Percentiles rank a stretch among this genome's conserved stretches.
Evolutionary conservation across 2,329 filamentous ascomycete species (phyloP).

Genomic region (Ophiognomonia clavigignenti-juglandacearum): DNA sequence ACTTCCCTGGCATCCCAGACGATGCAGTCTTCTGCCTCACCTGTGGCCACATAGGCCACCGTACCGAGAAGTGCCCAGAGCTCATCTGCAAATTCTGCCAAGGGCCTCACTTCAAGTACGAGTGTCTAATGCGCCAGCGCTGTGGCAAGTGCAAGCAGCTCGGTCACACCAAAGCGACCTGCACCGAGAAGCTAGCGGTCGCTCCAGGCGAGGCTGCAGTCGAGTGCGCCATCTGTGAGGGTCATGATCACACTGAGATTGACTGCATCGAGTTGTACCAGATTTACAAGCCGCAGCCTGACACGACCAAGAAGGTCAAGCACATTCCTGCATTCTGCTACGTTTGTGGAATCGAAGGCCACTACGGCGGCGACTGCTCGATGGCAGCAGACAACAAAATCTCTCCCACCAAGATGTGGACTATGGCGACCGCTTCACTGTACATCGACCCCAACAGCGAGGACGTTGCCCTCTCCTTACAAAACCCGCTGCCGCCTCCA

Average conservation of each 20-base stretch:
- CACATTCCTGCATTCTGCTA: conserved; percentile 50
- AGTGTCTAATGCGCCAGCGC: conserved; percentile 45
- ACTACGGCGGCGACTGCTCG: conserved; percentile 54
- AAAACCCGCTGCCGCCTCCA: conserved; percentile 9
- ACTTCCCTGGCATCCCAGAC: conserved; percentile 46
- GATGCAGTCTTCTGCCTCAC: conserved; percentile 43
- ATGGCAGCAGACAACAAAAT: conserved; percentile 15
- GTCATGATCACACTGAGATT: conserved; percentile 51
- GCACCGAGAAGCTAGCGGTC: conserved; percentile 50
- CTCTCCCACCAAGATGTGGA: conserved; percentile 42
- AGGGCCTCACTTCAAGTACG: conserved; percentile 41
- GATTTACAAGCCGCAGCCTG: conserved; percentile 40
- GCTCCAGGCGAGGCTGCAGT: conserved; percentile 35
- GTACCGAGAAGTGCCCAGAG: conserved; percentile 37
- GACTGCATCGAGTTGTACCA: conserved; percentile 59
- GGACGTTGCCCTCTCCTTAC: conserved; percentile 31
- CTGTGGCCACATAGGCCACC: conserved; percentile 47
- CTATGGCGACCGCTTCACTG: conserved; percentile 39
- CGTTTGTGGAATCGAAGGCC: conserved; percentile 46
- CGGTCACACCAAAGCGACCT: conserved; percentile 50
- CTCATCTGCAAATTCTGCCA: conserved; percentile 45
- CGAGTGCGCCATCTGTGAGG: conserved; percentile 57
- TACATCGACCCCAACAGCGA: conserved; percentile 45
- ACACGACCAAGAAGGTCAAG: conserved; percentile 41
- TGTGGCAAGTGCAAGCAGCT: conserved; percentile 58